Evolutionary conservation across 2,329 filamentous ascomycete species (phyloP), one percentile per base, ranked within the genome.

Genomic region (Rachicladosporium sp.): DNA sequence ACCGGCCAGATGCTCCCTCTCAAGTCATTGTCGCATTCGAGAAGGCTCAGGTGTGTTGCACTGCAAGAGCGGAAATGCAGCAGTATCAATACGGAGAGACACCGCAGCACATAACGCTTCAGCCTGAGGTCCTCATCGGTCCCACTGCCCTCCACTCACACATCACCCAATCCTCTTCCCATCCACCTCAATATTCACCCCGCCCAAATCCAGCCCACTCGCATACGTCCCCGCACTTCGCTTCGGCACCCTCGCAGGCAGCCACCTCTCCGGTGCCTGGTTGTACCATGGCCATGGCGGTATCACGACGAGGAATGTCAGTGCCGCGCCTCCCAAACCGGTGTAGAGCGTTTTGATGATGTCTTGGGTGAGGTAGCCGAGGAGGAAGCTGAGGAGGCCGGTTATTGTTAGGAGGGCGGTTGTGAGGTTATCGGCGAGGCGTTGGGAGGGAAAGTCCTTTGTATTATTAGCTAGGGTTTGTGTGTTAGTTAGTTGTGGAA

Each of bases 251-350:
- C 40, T 63, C 53, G 68, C 10, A 76, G 82, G 78, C 39, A 95
- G 66, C 87, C 88, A 98, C 52, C 74, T 77, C 56, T 93, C 76
- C 2, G 88, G 85, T 50, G 93, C 73, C 59, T 73, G 76, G 56
- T 94, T 95, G 70, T 80, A 96, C 54, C 93, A 78, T 1, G 89
- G 87, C 89, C 89, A 98, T 3, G 87, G 81, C n/a, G 91, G 91
- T 9, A 96, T 79, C 39, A 88, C 74, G 34, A 80, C 66, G 43
- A 93, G 57, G 53, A 93, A 89, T 30, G 86, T 83, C 48, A 93
- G 64, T 5, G 75, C 71, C 4, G 86, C 85, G 47, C 91, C 91
- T 9, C 70, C 83, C 36, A 95, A 69, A 13, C 82, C 83, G 44
- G 89, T 74, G 65, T 84, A 93, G 44, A 96, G 72, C 2, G 83